A percentile compares a stretch with the other conserved stretches of the same genome.
Evolutionary conservation across 2,329 filamentous ascomycete species (phyloP).

Genomic region (Pyricularia sp.): DNA sequence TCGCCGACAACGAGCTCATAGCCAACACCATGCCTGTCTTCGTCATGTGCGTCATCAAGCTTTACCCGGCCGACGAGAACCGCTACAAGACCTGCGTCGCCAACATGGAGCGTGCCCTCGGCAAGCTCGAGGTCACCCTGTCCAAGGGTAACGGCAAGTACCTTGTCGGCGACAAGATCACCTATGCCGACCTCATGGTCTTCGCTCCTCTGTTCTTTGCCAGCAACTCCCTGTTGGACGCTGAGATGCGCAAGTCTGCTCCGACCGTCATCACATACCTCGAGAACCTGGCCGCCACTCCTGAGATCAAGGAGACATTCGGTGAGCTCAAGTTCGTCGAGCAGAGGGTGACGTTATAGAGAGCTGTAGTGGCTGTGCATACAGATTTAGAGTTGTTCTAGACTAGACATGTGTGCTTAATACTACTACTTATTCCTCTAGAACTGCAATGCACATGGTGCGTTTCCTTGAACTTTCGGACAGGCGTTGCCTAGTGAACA

Average conservation of each 20-base stretch:
- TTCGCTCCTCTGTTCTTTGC: constrained; percentile 13
- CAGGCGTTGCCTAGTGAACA: neutral
- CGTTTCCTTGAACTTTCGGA: neutral
- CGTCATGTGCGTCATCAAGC: constrained; percentile 17
- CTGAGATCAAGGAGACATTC: constrained; percentile 20
- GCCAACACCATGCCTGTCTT: constrained; percentile 10
- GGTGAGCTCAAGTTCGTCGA: constrained; percentile 19
- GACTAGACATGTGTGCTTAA: neutral
- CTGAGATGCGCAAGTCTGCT: constrained; percentile 20
- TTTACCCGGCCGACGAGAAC: constrained; percentile 14
- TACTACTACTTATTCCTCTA: neutral
- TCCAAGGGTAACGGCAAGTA: constrained; percentile 20
- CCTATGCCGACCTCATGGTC: constrained; percentile 24
- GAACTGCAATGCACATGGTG: neutral
- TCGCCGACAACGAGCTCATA: constrained; percentile 23
- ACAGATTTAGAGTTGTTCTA: neutral
- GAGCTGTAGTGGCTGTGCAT: neutral
- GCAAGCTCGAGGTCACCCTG: constrained; percentile 17
- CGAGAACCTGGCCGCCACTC: constrained; percentile 15
- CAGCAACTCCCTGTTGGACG: constrained; percentile 17
- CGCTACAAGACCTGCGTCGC: constrained; percentile 10
- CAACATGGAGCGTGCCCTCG: constrained; percentile 15
- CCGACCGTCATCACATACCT: constrained; percentile 20
- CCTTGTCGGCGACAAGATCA: constrained; percentile 23
- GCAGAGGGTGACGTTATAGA: constrained; percentile 9